phyloP scores from a whole-genome alignment of 2,329 filamentous ascomycete genomes.

The Cryphonectria nitschkei region DNA sequence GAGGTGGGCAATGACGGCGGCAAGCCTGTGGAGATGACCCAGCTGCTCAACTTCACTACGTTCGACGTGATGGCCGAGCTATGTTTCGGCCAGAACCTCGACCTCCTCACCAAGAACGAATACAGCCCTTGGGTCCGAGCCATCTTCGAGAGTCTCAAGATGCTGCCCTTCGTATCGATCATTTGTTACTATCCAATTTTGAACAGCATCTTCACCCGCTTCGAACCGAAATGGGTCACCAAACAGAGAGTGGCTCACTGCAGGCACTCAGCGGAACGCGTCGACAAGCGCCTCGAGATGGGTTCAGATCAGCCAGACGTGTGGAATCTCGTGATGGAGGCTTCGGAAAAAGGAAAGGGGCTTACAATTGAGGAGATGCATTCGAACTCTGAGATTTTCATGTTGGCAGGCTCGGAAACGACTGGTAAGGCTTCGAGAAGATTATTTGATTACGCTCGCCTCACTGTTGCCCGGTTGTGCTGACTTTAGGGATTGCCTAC shows the following conservation, averaged over 20 bases:
- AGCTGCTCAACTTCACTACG: constrained; percentile 31
- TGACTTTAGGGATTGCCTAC: background rate
- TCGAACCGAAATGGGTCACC: constrained; percentile 34
- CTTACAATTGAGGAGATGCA: constrained; percentile 31
- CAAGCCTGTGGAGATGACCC: constrained; percentile 31
- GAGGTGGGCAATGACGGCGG: constrained; percentile 33
- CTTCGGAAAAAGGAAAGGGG: constrained; percentile 27
- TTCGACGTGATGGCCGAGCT: constrained; percentile 34
- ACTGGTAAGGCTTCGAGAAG: constrained; percentile 40
- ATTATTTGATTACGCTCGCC: constrained; percentile 33
- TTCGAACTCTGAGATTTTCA: constrained; percentile 30
- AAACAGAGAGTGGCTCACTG: constrained; percentile 31
- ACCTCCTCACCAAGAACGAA: constrained; percentile 19
- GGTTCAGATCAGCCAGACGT: constrained; percentile 35
- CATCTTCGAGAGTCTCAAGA: constrained; percentile 33
- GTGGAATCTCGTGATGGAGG: constrained; percentile 34
- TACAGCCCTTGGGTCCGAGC: constrained; percentile 33
- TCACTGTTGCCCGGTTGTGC: background rate
- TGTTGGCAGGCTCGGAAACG: constrained; percentile 32
- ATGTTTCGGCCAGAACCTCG: constrained; percentile 31
- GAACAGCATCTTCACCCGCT: constrained; percentile 29
- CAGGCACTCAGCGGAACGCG: constrained; percentile 33
- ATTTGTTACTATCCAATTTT: constrained; percentile 35
- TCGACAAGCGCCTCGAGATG: constrained; percentile 35
- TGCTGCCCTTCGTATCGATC: constrained; percentile 33